Percentiles rank a stretch among this genome's conserved stretches.
Conservation (phyloP, 768 basidiomycete species). For the Rossbeevera mucosa region DNA sequence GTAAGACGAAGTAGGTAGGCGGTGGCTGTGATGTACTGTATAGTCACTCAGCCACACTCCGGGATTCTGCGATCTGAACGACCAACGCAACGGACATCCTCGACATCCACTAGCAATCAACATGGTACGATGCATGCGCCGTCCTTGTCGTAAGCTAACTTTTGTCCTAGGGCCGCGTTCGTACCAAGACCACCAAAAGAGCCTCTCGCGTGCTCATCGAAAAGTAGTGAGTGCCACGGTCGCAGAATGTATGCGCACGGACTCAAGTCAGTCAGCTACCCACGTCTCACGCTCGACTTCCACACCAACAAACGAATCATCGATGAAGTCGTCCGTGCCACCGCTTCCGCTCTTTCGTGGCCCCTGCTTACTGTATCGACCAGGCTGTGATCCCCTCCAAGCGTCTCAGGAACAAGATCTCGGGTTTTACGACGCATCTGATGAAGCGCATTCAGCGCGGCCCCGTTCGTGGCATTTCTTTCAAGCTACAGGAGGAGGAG, state of each 20-base stretch:
- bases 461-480: slow-evolving; percentile 98
- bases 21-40: slow-evolving; percentile 27
- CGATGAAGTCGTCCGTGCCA: slow-evolving; percentile 81
- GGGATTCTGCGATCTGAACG: slow-evolving; percentile 11
- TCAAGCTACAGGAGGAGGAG: slow-evolving; percentile 99
- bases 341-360: slow-evolving; percentile 2
- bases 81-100: slow-evolving; percentile 11
- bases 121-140: slow-evolving; percentile 41
- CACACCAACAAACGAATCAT: slow-evolving; percentile 99
- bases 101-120: slow-evolving; percentile 28
- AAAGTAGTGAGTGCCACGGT: slow-evolving; percentile 74
- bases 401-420: slow-evolving; percentile 98
- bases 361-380: not conserved
- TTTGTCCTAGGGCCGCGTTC: slow-evolving; percentile 82
- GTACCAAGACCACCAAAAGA: slow-evolving; percentile 99
- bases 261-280: slow-evolving; percentile 60
- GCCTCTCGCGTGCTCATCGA: slow-evolving; percentile 98
- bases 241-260: too few species aligned
- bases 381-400: slow-evolving; percentile 97
- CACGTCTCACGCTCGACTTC: slow-evolving; percentile 97
- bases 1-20: not conserved
- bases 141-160: slow-evolving; percentile 12
- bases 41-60: slow-evolving; percentile 26
- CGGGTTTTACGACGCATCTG: slow-evolving; percentile 98
- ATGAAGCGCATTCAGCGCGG: slow-evolving; percentile 99